Conservation (phyloP, 1,284 basidiomycete species). For the Ceratobasidium sp. region DNA sequence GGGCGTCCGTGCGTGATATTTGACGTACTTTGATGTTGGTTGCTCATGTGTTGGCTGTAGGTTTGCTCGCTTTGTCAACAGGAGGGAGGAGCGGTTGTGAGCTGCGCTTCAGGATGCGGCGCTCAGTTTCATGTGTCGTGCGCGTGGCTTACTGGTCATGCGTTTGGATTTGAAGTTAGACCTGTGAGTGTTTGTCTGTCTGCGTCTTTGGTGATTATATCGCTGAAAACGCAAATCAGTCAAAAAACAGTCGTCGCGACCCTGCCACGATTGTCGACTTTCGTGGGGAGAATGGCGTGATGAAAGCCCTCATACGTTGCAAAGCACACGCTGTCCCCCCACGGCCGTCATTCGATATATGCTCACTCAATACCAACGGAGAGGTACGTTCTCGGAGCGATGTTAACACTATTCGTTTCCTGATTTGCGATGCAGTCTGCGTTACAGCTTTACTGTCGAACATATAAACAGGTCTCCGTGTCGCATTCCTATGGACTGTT, state of each 20-base stretch:
- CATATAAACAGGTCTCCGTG: conserved; percentile 83
- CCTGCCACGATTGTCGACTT: conserved; percentile 80
- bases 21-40: neutral
- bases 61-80: conserved; percentile 67
- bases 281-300: conserved; percentile 86
- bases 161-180: conserved; percentile 91
- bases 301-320: conserved; percentile 86
- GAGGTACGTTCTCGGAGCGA: conserved; percentile 65
- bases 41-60: conserved; percentile 66
- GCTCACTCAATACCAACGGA: conserved; percentile 85
- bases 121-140: conserved; percentile 90
- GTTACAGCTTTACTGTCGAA: conserved; percentile 84
- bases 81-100: conserved; percentile 82
- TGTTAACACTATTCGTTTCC: conserved; percentile 7
- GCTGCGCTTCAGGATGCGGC: conserved; percentile 77
- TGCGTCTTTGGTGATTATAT: conserved; percentile 24
- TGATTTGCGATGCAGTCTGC: conserved; percentile 71
- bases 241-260: conserved; percentile 79
- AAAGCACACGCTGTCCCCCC: conserved; percentile 80
- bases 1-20: conserved; percentile 55
- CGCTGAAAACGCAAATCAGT: conserved; percentile 60
- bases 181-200: conserved; percentile 67
- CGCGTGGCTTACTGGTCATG: conserved; percentile 85
- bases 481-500: conserved; percentile 83
- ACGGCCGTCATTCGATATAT: conserved; percentile 81